Evolutionary conservation across 1,284 basidiomycete species (phyloP), one percentile per base, ranked within the genome.

Genomic region (Ganoderma meredithae): DNA sequence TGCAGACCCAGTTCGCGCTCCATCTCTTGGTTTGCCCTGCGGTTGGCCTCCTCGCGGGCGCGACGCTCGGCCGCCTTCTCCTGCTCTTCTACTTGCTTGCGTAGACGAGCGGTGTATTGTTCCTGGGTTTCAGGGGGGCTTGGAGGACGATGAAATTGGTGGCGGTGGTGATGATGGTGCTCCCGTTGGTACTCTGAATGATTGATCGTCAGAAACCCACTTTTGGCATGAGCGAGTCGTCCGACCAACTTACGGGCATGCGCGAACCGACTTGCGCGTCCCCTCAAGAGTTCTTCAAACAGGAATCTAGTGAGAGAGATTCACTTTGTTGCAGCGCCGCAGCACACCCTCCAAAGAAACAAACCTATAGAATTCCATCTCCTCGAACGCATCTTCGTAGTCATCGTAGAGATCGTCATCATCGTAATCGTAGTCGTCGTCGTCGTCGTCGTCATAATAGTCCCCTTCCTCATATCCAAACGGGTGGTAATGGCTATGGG

Each of bases 1-100:
- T n/a, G 67, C 74, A 40, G 61, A 89, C 89, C 88, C 81, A 81
- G 79, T 73, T 85, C 83, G 43, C 88, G 85, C 65, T 90, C 84
- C 68, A 77, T 79, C 72, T 86, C 84, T 61, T 77, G 78, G 22
- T 81, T 77, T 15, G 81, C 83, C 73, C 85, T 88, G 49, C 84
- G 83, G 10, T 75, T 76, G 25, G 79, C 79, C 39, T 83, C 82
- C 71, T 88, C 85, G 66, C 74, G 75, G 65, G 82, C 81, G 8
- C 86, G 82, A 43, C 87, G 85, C 70, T 82, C 82, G 69, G 86
- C 82, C 2, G 86, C 88, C 33, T 77, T 83, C 68, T 84, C 78
- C 73, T 86, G 88, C 59, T 88, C 86, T 76, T 89, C 85, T 43
- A 84, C 81, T 40, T 72, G 75, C 63, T 80, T 80, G 43, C 82